A percentile compares a stretch with the other conserved stretches of the same genome.
phyloP scores from a whole-genome alignment of 495 filamentous ascomycete genomes.

The Pseudevernia furfuracea region DNA sequence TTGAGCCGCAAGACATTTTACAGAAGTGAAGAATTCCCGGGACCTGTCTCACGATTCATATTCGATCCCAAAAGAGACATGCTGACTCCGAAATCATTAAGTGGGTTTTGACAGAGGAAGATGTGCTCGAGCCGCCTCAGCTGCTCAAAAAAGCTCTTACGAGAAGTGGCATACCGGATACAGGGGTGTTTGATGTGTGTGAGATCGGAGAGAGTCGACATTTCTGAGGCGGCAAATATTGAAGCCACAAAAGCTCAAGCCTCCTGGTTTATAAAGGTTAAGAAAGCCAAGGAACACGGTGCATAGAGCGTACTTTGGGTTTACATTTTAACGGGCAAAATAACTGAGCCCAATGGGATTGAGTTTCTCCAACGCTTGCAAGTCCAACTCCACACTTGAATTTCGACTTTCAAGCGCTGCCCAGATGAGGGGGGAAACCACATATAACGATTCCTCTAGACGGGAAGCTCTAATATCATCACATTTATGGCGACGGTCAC shows the following conservation, averaged over 20 bases:
- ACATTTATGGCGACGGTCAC: not conserved
- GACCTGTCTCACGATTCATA: no score
- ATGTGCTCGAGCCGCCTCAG: slow-evolving; percentile 74
- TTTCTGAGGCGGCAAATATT: slow-evolving; percentile 41
- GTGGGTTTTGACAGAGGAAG: slow-evolving; percentile 77
- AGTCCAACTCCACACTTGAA: no score
- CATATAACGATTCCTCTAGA: not conserved
- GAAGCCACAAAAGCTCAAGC: not conserved
- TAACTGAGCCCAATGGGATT: not conserved
- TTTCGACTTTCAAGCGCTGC: not conserved
- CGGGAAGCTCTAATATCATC: not conserved
- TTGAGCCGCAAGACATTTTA: not conserved
- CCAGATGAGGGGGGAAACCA: no score
- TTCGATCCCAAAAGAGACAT: no score
- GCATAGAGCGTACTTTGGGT: not conserved
- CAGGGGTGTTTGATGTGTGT: slow-evolving; percentile 79
- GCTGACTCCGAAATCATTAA: not conserved
- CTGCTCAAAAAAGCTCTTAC: slow-evolving; percentile 69
- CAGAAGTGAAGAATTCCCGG: not conserved
- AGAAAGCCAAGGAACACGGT: not conserved
- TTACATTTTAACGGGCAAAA: not conserved
- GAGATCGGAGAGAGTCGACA: slow-evolving; percentile 82
- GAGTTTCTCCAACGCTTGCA: not conserved
- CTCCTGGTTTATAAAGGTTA: not conserved
- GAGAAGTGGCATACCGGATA: slow-evolving; percentile 58